Percentiles rank a stretch among this genome's conserved stretches.
These are phyloP conservation scores for Rhodotorula sphaerocarpa DNA, from an alignment of 768 basidiomycete genomes.

Conservation along the genomic window DNA sequence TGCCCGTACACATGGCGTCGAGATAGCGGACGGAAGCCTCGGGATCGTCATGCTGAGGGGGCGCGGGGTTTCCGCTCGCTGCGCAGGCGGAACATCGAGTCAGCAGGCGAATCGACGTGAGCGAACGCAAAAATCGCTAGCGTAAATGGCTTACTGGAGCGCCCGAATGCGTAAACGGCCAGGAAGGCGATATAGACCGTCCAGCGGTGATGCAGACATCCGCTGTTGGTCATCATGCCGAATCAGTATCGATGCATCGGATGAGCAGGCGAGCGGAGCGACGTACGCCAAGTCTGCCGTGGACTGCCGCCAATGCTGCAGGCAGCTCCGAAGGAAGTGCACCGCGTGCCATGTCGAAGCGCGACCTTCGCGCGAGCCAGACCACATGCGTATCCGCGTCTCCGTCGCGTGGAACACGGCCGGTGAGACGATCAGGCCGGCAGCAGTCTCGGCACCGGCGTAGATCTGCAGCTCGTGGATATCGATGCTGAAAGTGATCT, in stretches of 20 bases:
- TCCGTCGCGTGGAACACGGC: slow-evolving; percentile 30
- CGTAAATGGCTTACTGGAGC: slow-evolving; percentile 7
- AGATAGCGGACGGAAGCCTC: slow-evolving; percentile 31
- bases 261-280: no score
- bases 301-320: slow-evolving; percentile 29
- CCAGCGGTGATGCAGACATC: slow-evolving; percentile 33
- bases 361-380: slow-evolving; percentile 22
- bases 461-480: slow-evolving; percentile 39
- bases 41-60: slow-evolving; percentile 9
- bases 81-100: background rate
- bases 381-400: slow-evolving; percentile 26
- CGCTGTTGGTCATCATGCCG: background rate
- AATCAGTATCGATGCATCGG: background rate
- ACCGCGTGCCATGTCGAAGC: slow-evolving; percentile 37
- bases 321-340: slow-evolving; percentile 31
- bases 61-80: slow-evolving; percentile 15
- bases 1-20: slow-evolving; percentile 32
- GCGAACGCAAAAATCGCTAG: background rate
- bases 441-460: slow-evolving; percentile 34
- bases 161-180: slow-evolving; percentile 30
- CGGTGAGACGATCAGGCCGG: slow-evolving; percentile 31
- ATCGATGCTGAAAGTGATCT: slow-evolving; percentile 38
- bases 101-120: no score
- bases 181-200: slow-evolving; percentile 36
- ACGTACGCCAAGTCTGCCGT: slow-evolving; percentile 28